Evolutionary conservation across 2,329 filamentous ascomycete species (phyloP), one percentile per base, ranked within the genome.

Genomic region (Alternaria incomplexa): DNA sequence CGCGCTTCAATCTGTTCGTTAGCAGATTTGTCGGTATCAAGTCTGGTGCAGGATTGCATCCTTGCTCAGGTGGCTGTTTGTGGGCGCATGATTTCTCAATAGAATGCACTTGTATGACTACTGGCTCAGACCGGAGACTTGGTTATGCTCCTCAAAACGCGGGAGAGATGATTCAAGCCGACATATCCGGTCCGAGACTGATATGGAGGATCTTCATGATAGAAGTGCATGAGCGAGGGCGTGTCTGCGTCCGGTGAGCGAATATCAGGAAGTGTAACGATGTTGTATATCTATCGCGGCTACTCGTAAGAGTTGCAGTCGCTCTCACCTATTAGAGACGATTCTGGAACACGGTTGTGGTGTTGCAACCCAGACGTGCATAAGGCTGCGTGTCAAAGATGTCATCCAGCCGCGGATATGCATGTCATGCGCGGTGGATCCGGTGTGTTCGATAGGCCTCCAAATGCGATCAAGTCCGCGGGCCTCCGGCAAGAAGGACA

Each of bases 381-480:
- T 59, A 52, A 67, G 63, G 65, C 69, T 69, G 69, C 61, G 20
- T 20, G n/a, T 17, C 28, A 32, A 50, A 52, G 20, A 17, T 51
- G 58, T 63, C 61, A 64, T 52, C 51, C 48, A 62, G 56, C 32
- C 45, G 52, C 22, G 52, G 54, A 47, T 59, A 64, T 57, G 25
- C 30, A 36, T 52, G 44, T 45, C 44, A 63, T 66, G 56, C 61
- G 60, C 50, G 11, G 6, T 65, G 55, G 40, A 28, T 70, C 69
- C 70, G 70, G 70, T 72, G 63, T 64, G 28, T 28, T 57, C 51
- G 28, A 58, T 56, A 47, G 46, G 57, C 23, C 56, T 45, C 56
- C 57, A 45, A 36, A 30, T 45, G 58, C 40, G 28, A 28, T 52
- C n/a, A 17, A 25, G 6, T 44, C 56, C 44, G 47, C 54, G 15